Percentiles rank a stretch among this genome's conserved stretches.
phyloP scores from a whole-genome alignment of 208 protist species.

The Leishmania tarentolae region DNA sequence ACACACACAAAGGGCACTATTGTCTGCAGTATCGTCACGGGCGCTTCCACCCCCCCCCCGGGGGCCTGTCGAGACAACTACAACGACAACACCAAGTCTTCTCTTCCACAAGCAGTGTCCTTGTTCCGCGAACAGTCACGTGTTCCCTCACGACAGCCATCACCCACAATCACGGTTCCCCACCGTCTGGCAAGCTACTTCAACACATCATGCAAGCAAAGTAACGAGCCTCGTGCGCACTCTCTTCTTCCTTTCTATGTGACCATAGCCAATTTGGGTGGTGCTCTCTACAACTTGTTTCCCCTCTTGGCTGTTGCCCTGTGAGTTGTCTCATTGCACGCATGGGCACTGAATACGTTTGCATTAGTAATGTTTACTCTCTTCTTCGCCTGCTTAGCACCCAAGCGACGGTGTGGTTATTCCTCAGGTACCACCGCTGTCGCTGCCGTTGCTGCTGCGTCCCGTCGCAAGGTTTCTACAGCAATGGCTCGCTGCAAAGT shows the following conservation, averaged over 20 bases:
- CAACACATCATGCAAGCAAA: neutral
- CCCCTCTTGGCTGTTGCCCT: neutral
- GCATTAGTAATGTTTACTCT: neutral
- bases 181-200: neutral
- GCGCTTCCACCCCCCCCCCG: neutral
- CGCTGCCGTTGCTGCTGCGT: neutral
- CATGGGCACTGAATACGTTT: neutral
- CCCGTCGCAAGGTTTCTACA: neutral
- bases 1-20: neutral
- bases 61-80: neutral
- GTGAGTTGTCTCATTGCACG: neutral
- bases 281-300: neutral
- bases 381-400: constrained; percentile 8
- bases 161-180: neutral
- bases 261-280: neutral
- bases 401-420: neutral
- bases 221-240: neutral
- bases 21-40: neutral
- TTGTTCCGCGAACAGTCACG: neutral
- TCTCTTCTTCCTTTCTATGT: neutral
- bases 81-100: neutral
- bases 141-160: neutral
- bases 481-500: neutral
- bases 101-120: neutral
- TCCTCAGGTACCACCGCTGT: neutral